Evolutionary conservation across 2,329 filamentous ascomycete species (phyloP).

Genomic region (Fusarium sp.): DNA sequence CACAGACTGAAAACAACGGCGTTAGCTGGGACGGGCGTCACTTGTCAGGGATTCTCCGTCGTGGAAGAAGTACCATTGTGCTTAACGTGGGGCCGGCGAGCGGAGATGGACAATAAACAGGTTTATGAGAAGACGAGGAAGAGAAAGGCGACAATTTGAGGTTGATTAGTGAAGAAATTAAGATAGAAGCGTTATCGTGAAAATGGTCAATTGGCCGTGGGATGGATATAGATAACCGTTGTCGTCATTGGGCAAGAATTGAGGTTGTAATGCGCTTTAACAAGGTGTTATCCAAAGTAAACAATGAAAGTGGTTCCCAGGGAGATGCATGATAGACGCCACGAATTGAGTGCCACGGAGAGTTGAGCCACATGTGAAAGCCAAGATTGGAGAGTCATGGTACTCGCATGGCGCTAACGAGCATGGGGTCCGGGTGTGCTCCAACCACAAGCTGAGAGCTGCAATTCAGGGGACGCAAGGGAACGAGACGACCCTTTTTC

Average conservation of each 20-base stretch:
- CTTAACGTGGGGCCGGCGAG: slow-evolving; percentile 41
- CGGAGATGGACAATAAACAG: slow-evolving; percentile 35
- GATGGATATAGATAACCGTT: slow-evolving; percentile 24
- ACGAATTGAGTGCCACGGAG: neutral
- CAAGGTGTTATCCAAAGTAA: slow-evolving; percentile 33
- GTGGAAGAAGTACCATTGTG: slow-evolving; percentile 46
- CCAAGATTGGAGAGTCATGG: slow-evolving; percentile 24
- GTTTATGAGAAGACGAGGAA: slow-evolving; percentile 6
- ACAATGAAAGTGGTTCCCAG: slow-evolving; percentile 38
- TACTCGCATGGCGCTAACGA: slow-evolving; percentile 39
- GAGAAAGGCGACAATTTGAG: slow-evolving; percentile 1
- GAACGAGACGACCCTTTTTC: slow-evolving; percentile 22
- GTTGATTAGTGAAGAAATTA: slow-evolving; percentile 3
- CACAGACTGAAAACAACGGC: slow-evolving; percentile 55
- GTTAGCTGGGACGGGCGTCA: slow-evolving; percentile 40
- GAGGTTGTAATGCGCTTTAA: slow-evolving; percentile 29
- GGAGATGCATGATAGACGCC: slow-evolving; percentile 33
- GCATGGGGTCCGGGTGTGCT: slow-evolving; percentile 9
- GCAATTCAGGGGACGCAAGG: slow-evolving; percentile 29
- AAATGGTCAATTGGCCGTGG: neutral
- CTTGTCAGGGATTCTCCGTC: slow-evolving; percentile 36
- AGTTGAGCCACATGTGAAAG: slow-evolving; percentile 17
- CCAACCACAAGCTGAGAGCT: slow-evolving; percentile 17
- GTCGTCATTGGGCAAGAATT: slow-evolving; percentile 24
- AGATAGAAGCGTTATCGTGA: neutral